phyloP scores from a whole-genome alignment of 2,329 filamentous ascomycete genomes.

The Macrophomina phaseolina region DNA sequence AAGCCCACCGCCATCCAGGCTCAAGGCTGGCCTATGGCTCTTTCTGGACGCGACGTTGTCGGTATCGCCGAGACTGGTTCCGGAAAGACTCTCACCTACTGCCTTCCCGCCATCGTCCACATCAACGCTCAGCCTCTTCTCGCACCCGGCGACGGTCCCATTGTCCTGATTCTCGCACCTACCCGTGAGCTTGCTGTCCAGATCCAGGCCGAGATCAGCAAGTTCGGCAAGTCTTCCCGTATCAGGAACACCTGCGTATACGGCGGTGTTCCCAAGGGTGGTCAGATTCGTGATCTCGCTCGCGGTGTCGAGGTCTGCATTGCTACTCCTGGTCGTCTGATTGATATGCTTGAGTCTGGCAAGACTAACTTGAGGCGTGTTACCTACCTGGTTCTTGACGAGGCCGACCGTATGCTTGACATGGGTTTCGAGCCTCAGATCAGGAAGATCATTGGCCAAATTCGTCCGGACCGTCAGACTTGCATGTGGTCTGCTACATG shows the following conservation, averaged over 20 bases:
- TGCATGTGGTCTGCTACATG: slow-evolving; percentile 99
- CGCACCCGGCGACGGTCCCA: slow-evolving; percentile 92
- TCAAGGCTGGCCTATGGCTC: slow-evolving; percentile 98
- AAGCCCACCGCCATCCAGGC: slow-evolving; percentile 96
- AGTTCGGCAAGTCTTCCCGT: slow-evolving; percentile 96
- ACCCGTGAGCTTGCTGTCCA: slow-evolving; percentile 98
- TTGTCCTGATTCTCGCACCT: slow-evolving; percentile 92
- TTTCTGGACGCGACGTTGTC: slow-evolving; percentile 96
- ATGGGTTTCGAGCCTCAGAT: slow-evolving; percentile 99
- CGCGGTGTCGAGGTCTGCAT: slow-evolving; percentile 98
- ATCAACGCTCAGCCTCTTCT: slow-evolving; percentile 99
- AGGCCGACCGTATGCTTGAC: slow-evolving; percentile 99
- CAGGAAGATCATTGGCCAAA: slow-evolving; percentile 97
- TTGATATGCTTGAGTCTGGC: slow-evolving; percentile 97
- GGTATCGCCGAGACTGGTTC: slow-evolving; percentile 99
- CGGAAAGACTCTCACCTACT: slow-evolving; percentile 98
- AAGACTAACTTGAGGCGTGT: slow-evolving; percentile 98
- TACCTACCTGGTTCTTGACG: slow-evolving; percentile 96
- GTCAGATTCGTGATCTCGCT: slow-evolving; percentile 92
- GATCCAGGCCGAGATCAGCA: slow-evolving; percentile 98
- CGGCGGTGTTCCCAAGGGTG: slow-evolving; percentile 97
- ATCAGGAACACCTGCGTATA: slow-evolving; percentile 99
- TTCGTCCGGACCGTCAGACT: slow-evolving; percentile 96
- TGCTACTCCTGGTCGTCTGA: slow-evolving; percentile 94
- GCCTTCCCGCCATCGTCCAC: slow-evolving; percentile 96